Conservation (phyloP, 2,329 filamentous ascomycete genomes). For the Alternaria ventricosa region DNA sequence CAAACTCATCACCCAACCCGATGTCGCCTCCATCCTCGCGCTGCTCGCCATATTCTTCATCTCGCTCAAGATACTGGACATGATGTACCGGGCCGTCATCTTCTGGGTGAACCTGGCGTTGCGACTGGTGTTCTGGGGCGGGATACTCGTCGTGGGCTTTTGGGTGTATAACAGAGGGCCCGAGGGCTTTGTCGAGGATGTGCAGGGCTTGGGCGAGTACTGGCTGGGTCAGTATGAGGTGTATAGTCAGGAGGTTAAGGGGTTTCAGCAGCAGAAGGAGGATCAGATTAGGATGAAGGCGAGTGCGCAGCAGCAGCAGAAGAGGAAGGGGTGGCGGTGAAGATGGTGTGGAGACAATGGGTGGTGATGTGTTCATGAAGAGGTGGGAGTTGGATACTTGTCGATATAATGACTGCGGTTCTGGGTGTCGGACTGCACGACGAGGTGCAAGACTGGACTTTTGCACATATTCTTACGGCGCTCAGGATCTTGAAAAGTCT, state of each 20-base stretch:
- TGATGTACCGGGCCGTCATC: conserved; percentile 73
- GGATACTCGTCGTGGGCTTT: conserved; percentile 61
- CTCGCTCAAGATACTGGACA: conserved; percentile 68
- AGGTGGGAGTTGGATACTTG: not conserved
- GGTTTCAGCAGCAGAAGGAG: conserved; percentile 33
- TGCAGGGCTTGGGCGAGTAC: conserved; percentile 43
- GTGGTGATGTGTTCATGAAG: not conserved
- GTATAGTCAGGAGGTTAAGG: conserved; percentile 40
- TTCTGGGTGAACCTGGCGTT: conserved; percentile 77
- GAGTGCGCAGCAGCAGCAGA: conserved; percentile 16
- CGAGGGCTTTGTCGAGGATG: conserved; percentile 68
- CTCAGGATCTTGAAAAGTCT: not conserved
- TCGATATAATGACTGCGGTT: not conserved
- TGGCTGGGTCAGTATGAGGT: conserved; percentile 50
- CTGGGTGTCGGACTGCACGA: not conserved
- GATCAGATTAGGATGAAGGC: conserved; percentile 32
- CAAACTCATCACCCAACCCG: conserved; percentile 45
- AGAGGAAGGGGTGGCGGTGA: conserved; percentile 19
- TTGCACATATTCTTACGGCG: not conserved
- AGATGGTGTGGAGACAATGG: not conserved
- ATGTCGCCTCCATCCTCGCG: conserved; percentile 60
- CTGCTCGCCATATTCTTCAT: conserved; percentile 69
- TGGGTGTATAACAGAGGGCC: conserved; percentile 68
- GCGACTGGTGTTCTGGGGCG: conserved; percentile 68
- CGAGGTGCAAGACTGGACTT: not conserved